Evolutionary conservation across 768 basidiomycete species (phyloP), one percentile per base, ranked within the genome.

Genomic region (Lactarius akahatsu): DNA sequence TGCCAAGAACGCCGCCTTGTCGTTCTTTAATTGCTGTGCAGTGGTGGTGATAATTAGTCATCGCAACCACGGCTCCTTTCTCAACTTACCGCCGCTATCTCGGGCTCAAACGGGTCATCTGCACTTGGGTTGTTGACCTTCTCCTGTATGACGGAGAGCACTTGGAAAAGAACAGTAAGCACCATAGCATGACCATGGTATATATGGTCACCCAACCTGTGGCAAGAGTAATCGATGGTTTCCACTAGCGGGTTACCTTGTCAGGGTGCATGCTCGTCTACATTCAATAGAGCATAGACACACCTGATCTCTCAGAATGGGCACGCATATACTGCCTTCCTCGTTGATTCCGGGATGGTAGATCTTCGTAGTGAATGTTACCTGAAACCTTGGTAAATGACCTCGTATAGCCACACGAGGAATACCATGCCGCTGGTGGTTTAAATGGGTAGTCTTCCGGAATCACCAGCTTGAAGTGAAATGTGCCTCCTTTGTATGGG

Each of bases 321-420:
- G 89, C 38, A 94, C 86, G 74, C 92, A 94, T 64, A 94, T 94
- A 28, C 84, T 81, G 40, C 92, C 92, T 74, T 94, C 91, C 64
- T 94, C 92, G 69, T 94, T 92, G 75, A 94, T 90, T 43, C 93
- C 92, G 32, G 92, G 92, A 76, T 94, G 92, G 74, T 94, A 94
- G 56, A 94, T 89, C 82, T 87, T 93, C 63, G 92, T 94, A 47
- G 80, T 85, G 76, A 94, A 94, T 43, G 84, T 86, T 50, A 94
- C 90, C 92, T 94, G 66, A 43, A 32, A 41, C 69, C 50, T 52
- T 26, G 50, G 26, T 52, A 71, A 28, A 40, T 52, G 8, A 45
- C 50, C 36, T 56, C 15, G 34, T 45, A 38, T 9, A 41, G 38
- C 20, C 16, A 4, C 23, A 36, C 5, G 43, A 56, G 11, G 40